Conservation (phyloP, 441 rosid genomes). For the Macaranga tanarius region DNA sequence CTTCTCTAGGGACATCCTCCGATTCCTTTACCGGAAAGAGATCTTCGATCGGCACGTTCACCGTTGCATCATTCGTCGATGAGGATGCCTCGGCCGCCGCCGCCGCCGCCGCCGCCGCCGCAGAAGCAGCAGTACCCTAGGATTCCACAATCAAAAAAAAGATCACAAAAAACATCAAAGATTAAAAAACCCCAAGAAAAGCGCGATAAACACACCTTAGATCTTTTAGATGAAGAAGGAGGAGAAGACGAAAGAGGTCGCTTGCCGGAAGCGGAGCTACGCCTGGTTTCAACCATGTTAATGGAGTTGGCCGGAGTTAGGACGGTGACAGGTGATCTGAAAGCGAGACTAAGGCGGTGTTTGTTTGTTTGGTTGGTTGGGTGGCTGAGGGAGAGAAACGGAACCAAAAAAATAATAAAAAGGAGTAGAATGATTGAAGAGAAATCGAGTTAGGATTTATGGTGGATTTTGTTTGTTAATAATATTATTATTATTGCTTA, state of each 20-base stretch:
- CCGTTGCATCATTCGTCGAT: constrained; percentile 43
- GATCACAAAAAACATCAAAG: constrained; percentile 13
- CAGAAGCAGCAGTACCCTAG: constrained; percentile 40
- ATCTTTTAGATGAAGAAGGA: constrained; percentile 62
- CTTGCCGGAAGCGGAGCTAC: constrained; percentile 84
- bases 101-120: constrained; percentile 27
- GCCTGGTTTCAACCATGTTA: constrained; percentile 89
- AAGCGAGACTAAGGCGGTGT: not conserved
- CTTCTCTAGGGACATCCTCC: constrained; percentile 49
- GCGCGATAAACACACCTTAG: constrained; percentile 48
- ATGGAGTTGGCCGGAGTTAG: not conserved
- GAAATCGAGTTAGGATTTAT: not conserved
- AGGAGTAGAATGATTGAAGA: not conserved
- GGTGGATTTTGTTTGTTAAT: not conserved
- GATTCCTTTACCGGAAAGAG: constrained; percentile 51
- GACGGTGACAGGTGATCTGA: constrained; percentile 33
- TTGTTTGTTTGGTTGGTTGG: not conserved
- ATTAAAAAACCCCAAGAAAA: constrained; percentile 5
- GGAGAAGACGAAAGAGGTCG: constrained; percentile 52
- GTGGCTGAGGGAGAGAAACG: not conserved
- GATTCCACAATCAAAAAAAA: constrained; percentile 24
- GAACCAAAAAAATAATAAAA: not conserved
- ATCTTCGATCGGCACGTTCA: constrained; percentile 35
- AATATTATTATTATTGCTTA: not conserved
- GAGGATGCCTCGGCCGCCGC: constrained; percentile 52